phyloP scores from a whole-genome alignment of 2,329 filamentous ascomycete genomes.

The Xylaria polymorpha region DNA sequence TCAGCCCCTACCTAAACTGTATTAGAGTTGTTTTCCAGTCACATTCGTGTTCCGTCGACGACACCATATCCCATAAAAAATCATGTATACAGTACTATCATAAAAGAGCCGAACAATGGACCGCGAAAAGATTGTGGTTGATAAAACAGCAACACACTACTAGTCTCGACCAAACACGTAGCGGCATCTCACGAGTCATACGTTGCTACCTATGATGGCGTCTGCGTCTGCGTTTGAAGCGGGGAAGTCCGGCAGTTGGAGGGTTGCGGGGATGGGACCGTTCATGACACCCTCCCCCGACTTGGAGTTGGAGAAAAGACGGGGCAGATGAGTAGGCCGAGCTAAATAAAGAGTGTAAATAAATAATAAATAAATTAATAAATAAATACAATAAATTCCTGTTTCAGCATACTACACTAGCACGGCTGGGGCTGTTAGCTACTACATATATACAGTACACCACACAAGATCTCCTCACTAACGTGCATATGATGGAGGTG shows the following conservation, averaged over 20 bases:
- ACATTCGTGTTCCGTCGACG: background rate
- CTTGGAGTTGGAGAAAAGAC: constrained; percentile 35
- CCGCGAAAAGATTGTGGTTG: background rate
- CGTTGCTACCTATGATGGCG: constrained; percentile 13
- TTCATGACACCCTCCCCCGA: constrained; percentile 23
- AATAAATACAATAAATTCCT: background rate
- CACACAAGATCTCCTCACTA: constrained; percentile 3
- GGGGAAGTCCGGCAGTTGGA: constrained; percentile 13
- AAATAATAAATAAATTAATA: no score
- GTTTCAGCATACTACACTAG: background rate
- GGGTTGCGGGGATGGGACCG: constrained; percentile 26
- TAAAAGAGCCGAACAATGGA: constrained; percentile 1
- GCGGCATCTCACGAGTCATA: constrained; percentile 20
- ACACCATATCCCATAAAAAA: background rate
- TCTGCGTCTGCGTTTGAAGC: background rate
- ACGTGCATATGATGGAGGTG: constrained; percentile 29
- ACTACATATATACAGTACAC: no score
- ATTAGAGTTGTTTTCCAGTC: background rate
- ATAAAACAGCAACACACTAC: background rate
- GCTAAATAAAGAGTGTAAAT: background rate
- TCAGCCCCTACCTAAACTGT: background rate
- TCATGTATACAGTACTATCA: background rate
- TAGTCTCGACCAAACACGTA: background rate
- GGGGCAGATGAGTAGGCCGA: constrained; percentile 17
- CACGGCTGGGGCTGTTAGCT: background rate